Conservation (phyloP, 2,329 filamentous ascomycete genomes). For the Fusarium decemcellulare region DNA sequence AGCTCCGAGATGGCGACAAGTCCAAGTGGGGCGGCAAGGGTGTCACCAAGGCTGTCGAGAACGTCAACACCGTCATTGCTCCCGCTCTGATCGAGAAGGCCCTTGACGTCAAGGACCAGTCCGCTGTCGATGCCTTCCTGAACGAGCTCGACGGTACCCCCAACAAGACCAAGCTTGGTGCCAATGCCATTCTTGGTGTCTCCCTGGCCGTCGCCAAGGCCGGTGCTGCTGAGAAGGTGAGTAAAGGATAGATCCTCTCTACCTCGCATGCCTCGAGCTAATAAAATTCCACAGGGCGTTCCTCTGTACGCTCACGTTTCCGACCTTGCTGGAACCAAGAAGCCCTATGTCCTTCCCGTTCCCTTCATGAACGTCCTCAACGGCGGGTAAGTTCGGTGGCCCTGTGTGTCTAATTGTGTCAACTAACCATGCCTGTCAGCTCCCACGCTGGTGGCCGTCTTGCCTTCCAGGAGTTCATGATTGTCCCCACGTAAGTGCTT, state of each 20-base stretch:
- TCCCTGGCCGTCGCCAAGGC: conserved; percentile 89
- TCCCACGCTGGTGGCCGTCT: conserved; percentile 98
- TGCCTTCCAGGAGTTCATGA: conserved; percentile 98
- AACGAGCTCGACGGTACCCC: conserved; percentile 86
- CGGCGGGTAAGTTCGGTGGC: conserved; percentile 66
- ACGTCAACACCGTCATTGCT: conserved; percentile 86
- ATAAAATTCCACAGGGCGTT: conserved; percentile 67
- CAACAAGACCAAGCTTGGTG: conserved; percentile 91
- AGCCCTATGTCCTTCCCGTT: conserved; percentile 90
- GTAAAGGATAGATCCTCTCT: conserved; percentile 16
- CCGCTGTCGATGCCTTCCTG: conserved; percentile 86
- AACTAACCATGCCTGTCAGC: conserved; percentile 56
- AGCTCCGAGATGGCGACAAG: conserved; percentile 93
- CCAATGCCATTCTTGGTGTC: conserved; percentile 91
- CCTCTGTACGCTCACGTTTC: conserved; percentile 91
- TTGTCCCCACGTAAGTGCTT: conserved; percentile 79
- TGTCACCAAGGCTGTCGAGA: conserved; percentile 87
- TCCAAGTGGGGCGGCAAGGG: conserved; percentile 89
- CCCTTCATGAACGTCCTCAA: conserved; percentile 97
- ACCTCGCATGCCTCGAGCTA: conserved; percentile 19
- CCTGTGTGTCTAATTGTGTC: not conserved
- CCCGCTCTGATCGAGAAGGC: conserved; percentile 86
- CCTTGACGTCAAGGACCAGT: conserved; percentile 89
- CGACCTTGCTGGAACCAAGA: conserved; percentile 90
- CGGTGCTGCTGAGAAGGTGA: conserved; percentile 86